Conservation (phyloP, 192 early-diverging fungal species). For the Podila minutissima region DNA sequence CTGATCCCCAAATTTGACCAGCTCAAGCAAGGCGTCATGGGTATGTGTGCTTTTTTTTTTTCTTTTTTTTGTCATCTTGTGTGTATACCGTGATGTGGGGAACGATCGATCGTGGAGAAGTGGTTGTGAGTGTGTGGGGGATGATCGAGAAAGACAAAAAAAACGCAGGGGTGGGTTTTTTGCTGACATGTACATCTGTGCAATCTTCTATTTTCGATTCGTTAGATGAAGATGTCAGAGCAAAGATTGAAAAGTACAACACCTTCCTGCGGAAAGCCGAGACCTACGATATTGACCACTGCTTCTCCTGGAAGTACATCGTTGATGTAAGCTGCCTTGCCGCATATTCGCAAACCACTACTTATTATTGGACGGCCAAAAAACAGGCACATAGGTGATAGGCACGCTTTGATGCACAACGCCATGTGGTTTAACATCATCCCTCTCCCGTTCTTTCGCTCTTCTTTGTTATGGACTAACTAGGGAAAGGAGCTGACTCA, state of each 20-base stretch:
- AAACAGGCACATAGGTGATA: background rate
- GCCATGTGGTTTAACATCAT: background rate
- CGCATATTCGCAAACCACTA: background rate
- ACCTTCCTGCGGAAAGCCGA: conserved; percentile 31
- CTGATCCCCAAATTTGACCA: conserved; percentile 50
- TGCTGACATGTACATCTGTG: background rate
- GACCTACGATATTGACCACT: conserved; percentile 51
- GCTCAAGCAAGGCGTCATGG: conserved; percentile 21
- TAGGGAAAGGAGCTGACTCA: conserved; percentile 73
- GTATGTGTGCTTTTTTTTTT: conserved; percentile 2
- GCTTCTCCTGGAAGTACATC: conserved; percentile 52
- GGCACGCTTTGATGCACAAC: background rate
- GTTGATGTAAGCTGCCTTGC: conserved; percentile 48
- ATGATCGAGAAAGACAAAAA: background rate
- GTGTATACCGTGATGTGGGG: background rate
- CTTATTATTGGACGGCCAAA: background rate
- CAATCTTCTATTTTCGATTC: background rate
- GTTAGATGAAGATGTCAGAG: conserved; percentile 13
- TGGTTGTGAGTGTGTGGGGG: background rate
- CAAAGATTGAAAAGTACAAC: conserved; percentile 40
- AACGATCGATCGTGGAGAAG: background rate
- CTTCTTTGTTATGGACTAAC: background rate
- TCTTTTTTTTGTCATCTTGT: background rate
- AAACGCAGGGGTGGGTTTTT: background rate
- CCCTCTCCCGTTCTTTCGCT: background rate